Conservation (phyloP, 2,329 filamentous ascomycete genomes). For the Aspergillus bombycis region DNA sequence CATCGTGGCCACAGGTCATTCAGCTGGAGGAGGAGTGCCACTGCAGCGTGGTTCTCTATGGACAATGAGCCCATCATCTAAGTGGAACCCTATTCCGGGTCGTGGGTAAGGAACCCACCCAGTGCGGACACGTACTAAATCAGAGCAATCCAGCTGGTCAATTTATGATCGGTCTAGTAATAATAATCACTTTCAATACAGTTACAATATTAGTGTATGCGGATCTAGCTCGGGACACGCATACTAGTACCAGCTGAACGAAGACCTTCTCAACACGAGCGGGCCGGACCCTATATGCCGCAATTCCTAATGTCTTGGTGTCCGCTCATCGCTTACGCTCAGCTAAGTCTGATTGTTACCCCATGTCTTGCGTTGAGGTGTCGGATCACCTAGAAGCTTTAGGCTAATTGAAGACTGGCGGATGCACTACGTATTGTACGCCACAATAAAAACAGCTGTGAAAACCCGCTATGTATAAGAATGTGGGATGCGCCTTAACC, state of each 20-base stretch:
- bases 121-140: too few species aligned
- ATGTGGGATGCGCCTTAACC: background rate
- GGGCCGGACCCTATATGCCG: too few species aligned
- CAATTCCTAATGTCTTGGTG: too few species aligned
- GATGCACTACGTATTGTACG: too few species aligned
- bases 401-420: too few species aligned
- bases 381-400: too few species aligned
- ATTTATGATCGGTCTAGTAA: too few species aligned
- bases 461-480: background rate
- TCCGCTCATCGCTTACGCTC: background rate
- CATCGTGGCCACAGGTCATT: background rate
- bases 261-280: background rate
- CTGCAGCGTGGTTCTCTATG: background rate
- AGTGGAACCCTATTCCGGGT: background rate
- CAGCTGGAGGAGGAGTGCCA: background rate
- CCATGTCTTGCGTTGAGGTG: background rate
- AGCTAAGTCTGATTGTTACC: background rate
- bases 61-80: too few species aligned
- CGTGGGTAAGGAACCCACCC: background rate
- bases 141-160: too few species aligned
- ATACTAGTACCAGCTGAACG: background rate
- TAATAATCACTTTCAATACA: too few species aligned
- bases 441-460: too few species aligned
- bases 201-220: background rate
- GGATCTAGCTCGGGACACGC: background rate